Evolutionary conservation across 805 yeast genomes (phyloP).

Genomic region (Tetrapisispora taiwanensis): DNA sequence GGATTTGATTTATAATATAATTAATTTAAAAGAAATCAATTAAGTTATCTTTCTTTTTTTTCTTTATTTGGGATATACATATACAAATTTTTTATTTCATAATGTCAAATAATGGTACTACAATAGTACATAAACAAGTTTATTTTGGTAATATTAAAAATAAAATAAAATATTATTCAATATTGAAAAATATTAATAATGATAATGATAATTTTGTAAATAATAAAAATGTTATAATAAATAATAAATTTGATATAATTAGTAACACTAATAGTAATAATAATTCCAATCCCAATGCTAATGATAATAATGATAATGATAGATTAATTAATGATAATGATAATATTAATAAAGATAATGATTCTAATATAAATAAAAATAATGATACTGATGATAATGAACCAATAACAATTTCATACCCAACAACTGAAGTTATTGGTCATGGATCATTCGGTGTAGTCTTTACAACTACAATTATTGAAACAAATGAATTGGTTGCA

Average conservation of each 20-base stretch:
- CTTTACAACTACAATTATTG: conserved; percentile 72
- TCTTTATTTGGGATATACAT: no score
- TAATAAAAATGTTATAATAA: no score
- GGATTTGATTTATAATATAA: no score
- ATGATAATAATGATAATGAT: not conserved
- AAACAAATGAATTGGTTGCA: conserved; percentile 74
- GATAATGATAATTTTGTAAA: not conserved
- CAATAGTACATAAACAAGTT: conserved; percentile 26
- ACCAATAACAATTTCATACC: conserved; percentile 49
- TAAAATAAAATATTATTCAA: conserved; percentile 3
- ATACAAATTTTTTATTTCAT: no score
- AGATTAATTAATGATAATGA: not conserved
- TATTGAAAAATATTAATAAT: not conserved
- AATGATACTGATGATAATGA: conserved; percentile 1
- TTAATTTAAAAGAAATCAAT: no score
- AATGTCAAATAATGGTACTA: conserved; percentile 1
- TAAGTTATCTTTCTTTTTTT: no score
- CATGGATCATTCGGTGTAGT: conserved; percentile 99
- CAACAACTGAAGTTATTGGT: conserved; percentile 87
- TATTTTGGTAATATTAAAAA: conserved; percentile 9
- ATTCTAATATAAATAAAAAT: not conserved
- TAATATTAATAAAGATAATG: not conserved
- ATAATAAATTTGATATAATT: no score
- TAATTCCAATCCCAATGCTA: not conserved
- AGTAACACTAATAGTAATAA: not conserved